Evolutionary conservation across 768 basidiomycete species (phyloP), one percentile per base, ranked within the genome.

Genomic region (Cyathus striatus): DNA sequence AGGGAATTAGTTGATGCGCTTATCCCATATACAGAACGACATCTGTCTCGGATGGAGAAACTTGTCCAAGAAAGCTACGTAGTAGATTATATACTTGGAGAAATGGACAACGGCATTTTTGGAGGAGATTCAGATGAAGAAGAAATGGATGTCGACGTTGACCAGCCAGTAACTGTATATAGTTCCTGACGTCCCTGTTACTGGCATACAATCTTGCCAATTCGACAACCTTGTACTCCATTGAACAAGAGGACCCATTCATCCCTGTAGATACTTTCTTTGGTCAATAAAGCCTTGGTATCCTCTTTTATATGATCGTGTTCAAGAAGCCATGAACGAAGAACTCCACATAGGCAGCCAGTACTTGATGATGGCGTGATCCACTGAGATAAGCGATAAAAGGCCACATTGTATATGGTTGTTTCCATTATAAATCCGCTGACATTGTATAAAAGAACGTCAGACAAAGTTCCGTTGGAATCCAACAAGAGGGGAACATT

Each of bases 21-120:
- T 42, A 79, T 97, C 40, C 93, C 96, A 9, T 99, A 98, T 58
- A 94, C 94, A 6, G 91, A 95, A 59, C 76, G 96, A 40, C 96
- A 99, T 66, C 77, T 94, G 33, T 66, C 82, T 26, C 72, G 94
- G 51, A 76, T 93, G 60, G 90, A 94, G 45, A 78, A 81, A 56
- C 65, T 96, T 43, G 78, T 96, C 23, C 90, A 96, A 66, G 96
- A 98, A 56, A 96, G 91, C 59, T 98, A 92, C 55, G 82, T 96
- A 49, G 79, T 99, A 43, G 96, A 99, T 59, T 94, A 88, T 49
- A 70, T 92, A 43, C 66, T 92, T 23, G 78, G 77, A 13, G 89
- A 92, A 69, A 92, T 92, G 90, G 90, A 90, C 55, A 83, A 77
- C 49, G 86, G 84, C 20, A 73, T 86, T 62, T 77, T 86, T 42